Base-by-base conservation (phyloP, 2,329 filamentous ascomycete species). In the Microascus cirrosus region DNA sequence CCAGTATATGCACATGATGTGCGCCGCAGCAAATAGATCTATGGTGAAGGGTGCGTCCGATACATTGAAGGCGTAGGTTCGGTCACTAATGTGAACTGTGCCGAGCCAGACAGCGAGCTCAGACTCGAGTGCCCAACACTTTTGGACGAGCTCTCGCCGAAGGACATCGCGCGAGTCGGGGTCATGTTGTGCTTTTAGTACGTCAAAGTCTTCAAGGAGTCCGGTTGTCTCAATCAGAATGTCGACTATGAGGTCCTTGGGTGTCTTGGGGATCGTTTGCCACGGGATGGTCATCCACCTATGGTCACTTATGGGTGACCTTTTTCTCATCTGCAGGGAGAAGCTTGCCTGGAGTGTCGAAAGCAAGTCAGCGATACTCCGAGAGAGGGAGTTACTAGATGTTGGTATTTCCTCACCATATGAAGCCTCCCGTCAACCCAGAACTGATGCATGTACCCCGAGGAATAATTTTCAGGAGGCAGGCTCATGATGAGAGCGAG, bases 221-320 rank as follows among this genome's bases (percentile, higher is more conserved):
- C 60, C 63, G 1, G 65, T 65, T 0, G 68, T 60, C 12, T 70
- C 68, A 7, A 66, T 65, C 10, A 71, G 58, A 3, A 70, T 60
- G 42, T 70, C 69, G 8, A 66, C 60, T 12, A 71, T 56, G 24
- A 66, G 61, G 52, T 72, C 69, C 24, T 66, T 66, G 13, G 62
- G 56, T 7, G 67, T 61, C 36, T 69, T 71, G 0, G 68, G 64
- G 2, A 62, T 61, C 5, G 60, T 55, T 34, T 62, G 60, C 69
- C 68, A 72, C 0, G 69, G 69, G 20, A 69, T 56, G 6, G 61
- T 68, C 42, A 67, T 67, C 70, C 70, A 72, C 42, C 65, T 65
- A 0, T 62, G 64, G 2, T 60, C 63, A 54, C 66, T 64, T 10
- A 72, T 61, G 18, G 63, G 60, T 34, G 62, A 67, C 28, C 64